Conservation (phyloP, 768 basidiomycete genomes). For the Pleurotus sapidus region DNA sequence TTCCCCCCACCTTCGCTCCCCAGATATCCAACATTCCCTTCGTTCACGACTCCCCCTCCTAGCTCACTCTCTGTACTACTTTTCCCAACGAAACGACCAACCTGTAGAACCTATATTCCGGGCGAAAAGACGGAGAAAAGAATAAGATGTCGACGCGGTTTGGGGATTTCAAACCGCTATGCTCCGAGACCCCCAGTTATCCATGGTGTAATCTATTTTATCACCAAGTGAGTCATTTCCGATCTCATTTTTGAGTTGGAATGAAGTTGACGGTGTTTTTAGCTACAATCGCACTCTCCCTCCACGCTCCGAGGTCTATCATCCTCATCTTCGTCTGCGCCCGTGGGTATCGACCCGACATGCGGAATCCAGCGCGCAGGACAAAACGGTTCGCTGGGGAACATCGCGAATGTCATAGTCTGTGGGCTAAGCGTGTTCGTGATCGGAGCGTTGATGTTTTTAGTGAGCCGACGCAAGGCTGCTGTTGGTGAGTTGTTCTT, state of each 20-base stretch:
- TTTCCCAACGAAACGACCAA: too few species aligned
- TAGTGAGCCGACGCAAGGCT: conserved; percentile 68
- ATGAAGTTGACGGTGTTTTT: conserved; percentile 12
- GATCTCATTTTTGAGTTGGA: conserved; percentile 14
- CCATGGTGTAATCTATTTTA: conserved; percentile 96
- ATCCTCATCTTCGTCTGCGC: conserved; percentile 48
- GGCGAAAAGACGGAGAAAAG: too few species aligned
- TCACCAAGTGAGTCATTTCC: conserved; percentile 55
- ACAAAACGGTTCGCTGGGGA: conserved; percentile 61
- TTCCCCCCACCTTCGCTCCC: too few species aligned
- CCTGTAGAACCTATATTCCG: too few species aligned
- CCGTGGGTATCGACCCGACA: conserved; percentile 77
- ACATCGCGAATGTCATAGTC: conserved; percentile 82
- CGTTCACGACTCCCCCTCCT: too few species aligned
- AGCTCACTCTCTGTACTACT: too few species aligned
- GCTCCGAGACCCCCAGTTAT: conserved; percentile 71
- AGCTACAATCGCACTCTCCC: conserved; percentile 34
- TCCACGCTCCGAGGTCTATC: conserved; percentile 38
- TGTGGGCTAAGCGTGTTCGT: conserved; percentile 74
- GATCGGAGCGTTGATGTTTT: conserved; percentile 51
- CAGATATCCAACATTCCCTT: too few species aligned
- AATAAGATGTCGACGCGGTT: conserved; percentile 43
- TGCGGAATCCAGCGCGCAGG: conserved; percentile 76
- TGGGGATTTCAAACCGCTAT: conserved; percentile 71
- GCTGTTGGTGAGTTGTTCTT: conserved; percentile 73